Conservation (phyloP, 1,284 basidiomycete genomes). For the Lentinus polychrous region DNA sequence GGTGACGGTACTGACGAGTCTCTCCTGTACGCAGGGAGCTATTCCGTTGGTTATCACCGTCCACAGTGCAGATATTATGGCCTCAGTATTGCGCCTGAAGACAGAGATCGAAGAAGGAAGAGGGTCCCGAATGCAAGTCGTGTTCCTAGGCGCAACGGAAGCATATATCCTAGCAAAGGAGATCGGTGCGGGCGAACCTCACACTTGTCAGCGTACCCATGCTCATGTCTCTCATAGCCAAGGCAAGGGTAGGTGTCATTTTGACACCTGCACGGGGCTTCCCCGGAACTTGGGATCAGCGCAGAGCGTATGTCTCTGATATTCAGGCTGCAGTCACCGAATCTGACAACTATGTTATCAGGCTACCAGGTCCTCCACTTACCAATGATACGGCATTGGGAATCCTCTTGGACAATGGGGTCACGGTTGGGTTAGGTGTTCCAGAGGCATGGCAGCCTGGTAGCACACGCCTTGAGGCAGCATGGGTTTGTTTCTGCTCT, state of each 20-base stretch:
- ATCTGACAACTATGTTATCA: constrained; percentile 13
- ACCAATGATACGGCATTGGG: constrained; percentile 40
- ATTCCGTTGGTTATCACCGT: constrained; percentile 63
- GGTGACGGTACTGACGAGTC: constrained; percentile 20
- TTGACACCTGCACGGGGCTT: constrained; percentile 45
- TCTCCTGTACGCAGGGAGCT: constrained; percentile 32
- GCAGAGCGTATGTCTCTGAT: constrained; percentile 30
- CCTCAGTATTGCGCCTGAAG: constrained; percentile 68
- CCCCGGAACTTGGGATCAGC: constrained; percentile 44
- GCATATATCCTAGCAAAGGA: constrained; percentile 71
- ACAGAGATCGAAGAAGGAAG: constrained; percentile 58
- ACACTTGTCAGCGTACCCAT: constrained; percentile 7
- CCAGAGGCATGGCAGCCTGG: constrained; percentile 42
- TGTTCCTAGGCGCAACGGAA: constrained; percentile 71
- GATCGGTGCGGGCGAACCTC: constrained; percentile 39
- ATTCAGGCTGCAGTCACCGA: constrained; percentile 11
- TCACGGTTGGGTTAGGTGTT: constrained; percentile 51
- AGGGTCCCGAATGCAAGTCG: constrained; percentile 53
- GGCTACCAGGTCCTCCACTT: constrained; percentile 50
- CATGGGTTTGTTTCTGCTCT: constrained; percentile 30
- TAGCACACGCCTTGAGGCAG: constrained; percentile 48
- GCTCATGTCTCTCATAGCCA: constrained; percentile 30
- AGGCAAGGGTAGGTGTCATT: constrained; percentile 46
- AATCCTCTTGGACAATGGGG: constrained; percentile 40
- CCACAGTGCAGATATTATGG: constrained; percentile 70